A percentile compares a stretch with the other conserved stretches of the same genome.
Evolutionary conservation across 352 stramenopile genomes (phyloP).

Genomic region (Detonula confervacea): DNA sequence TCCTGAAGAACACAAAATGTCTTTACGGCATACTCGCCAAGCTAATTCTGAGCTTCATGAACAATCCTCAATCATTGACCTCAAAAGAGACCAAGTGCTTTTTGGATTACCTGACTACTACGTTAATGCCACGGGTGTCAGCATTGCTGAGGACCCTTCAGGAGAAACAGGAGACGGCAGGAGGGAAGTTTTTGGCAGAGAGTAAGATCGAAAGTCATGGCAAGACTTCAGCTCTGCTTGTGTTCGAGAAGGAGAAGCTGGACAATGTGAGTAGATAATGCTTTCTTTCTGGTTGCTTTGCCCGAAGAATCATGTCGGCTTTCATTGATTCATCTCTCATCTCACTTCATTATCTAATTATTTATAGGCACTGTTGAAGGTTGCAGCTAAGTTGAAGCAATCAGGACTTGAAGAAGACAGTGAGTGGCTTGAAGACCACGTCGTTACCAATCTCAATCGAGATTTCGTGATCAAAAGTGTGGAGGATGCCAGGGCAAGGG

Average conservation of each 20-base stretch:
- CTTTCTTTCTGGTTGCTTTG: too few species aligned
- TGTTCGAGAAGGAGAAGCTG: slow-evolving; percentile 63
- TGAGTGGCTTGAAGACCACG: slow-evolving; percentile 47
- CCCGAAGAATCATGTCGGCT: not conserved
- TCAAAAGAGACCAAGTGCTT: slow-evolving; percentile 36
- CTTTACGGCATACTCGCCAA: slow-evolving; percentile 45
- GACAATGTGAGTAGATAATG: not conserved
- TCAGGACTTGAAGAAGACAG: slow-evolving; percentile 39
- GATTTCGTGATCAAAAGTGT: slow-evolving; percentile 46
- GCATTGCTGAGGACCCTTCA: slow-evolving; percentile 39
- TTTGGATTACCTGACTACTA: slow-evolving; percentile 36
- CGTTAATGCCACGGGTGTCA: slow-evolving; percentile 34
- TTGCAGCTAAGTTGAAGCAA: slow-evolving; percentile 43
- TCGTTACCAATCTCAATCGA: slow-evolving; percentile 36
- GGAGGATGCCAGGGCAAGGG: slow-evolving; percentile 37
- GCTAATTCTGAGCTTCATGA: slow-evolving; percentile 44
- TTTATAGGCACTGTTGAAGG: slow-evolving; percentile 57
- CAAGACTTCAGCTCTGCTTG: slow-evolving; percentile 45
- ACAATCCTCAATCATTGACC: slow-evolving; percentile 33
- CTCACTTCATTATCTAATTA: not conserved
- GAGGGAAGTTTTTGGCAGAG: slow-evolving; percentile 51
- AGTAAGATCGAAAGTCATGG: slow-evolving; percentile 59
- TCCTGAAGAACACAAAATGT: slow-evolving; percentile 49
- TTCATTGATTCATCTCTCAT: not conserved
- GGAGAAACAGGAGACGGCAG: slow-evolving; percentile 47